Evolutionary conservation across 2,329 filamentous ascomycete genomes (phyloP).

Genomic region (Pseudogymnoascus sp.): DNA sequence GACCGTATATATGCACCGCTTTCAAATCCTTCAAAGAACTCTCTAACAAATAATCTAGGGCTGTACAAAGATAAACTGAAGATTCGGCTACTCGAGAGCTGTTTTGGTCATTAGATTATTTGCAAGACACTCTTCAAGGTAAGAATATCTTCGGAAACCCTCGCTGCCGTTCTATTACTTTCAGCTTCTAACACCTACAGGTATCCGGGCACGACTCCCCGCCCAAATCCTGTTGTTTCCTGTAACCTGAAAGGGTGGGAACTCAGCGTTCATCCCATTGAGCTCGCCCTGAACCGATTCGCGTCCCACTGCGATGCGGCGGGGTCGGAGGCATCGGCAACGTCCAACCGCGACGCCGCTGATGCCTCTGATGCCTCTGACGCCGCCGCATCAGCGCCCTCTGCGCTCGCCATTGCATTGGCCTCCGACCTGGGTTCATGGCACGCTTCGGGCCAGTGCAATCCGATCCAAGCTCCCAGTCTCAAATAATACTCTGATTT

Average conservation of each 20-base stretch:
- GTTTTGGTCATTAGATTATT: constrained; percentile 38
- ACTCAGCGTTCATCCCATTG: constrained; percentile 26
- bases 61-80: constrained; percentile 24
- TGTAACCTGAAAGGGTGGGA: constrained; percentile 27
- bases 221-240: constrained; percentile 9
- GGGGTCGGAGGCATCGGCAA: no score
- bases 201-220: neutral
- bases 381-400: no score
- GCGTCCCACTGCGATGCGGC: no score
- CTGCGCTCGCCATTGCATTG: no score
- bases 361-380: no score
- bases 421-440: constrained; percentile 15
- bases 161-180: neutral
- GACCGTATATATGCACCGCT: constrained; percentile 19
- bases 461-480: neutral
- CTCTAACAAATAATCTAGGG: constrained; percentile 9
- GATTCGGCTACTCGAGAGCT: constrained; percentile 37
- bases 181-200: neutral
- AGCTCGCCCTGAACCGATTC: constrained; percentile 14
- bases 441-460: constrained; percentile 15
- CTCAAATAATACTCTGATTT: constrained; percentile 30
- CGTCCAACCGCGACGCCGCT: no score
- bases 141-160: neutral
- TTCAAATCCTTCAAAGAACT: neutral
- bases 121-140: constrained; percentile 31